Base-by-base conservation (phyloP, 345 rosid genomes). In the Raphanus raphanistrum region DNA sequence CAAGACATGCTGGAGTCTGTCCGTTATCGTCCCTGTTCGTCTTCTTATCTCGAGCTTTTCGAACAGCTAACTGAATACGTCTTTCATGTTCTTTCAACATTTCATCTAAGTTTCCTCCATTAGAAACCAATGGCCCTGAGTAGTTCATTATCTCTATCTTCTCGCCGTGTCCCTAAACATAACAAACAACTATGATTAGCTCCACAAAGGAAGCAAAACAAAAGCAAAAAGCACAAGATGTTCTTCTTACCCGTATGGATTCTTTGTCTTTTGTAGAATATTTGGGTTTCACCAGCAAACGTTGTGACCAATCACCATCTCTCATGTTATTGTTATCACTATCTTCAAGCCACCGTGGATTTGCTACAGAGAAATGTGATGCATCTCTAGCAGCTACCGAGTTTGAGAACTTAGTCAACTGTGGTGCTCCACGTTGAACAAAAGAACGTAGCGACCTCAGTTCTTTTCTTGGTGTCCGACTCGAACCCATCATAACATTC, bases 31-130 rank as follows among this genome's bases (percentile, higher is more conserved):
- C 76, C 66, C 52, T 80, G 4, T 71, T 62, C 73, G 81, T 85
- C 70, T 76, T 82, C 88, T 92, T 92, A 75, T 82, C 93, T 5
- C 90, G 89, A 71, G 97, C 93, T 88, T 84, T 95, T 8, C 96
- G 90, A 13, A 88, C 92, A 4, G 96, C 98, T 52, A 85, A 75
- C 80, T 86, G 98, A 75, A 95, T 92, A 78, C 80, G 88, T 64
- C 85, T 86, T 83, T 95, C 99, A 10, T 92, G 99, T 82, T 92
- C 91, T 82, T 89, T 95, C 62, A 95, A 89, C 96, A 92, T 91
- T 71, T 92, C 97, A 38, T 92, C 98, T 0, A 94, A 78, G 87
- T 90, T 85, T 65, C 94, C 92, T 66, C 89, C 89, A 4, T 77
- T 52, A 50, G 88, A 84, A 70, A 88, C 35, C 86, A 92, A 82